phyloP scores from a whole-genome alignment of 371 early-diverging fungal species.

The Mucor circinelloides region DNA sequence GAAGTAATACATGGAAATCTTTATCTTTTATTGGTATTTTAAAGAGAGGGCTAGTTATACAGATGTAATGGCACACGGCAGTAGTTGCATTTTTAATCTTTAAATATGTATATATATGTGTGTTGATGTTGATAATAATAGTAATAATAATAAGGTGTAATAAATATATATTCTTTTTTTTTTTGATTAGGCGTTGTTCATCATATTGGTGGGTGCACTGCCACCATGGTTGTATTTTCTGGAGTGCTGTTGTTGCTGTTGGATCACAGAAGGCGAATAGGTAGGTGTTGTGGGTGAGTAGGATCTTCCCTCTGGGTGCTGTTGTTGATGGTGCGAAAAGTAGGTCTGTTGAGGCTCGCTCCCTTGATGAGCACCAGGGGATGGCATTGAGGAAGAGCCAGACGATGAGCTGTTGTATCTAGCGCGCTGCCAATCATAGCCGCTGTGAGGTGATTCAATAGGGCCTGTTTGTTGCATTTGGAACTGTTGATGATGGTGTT shows the following conservation, averaged over 20 bases:
- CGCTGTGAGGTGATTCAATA: conserved; percentile 16
- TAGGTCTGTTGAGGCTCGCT: conserved; percentile 11
- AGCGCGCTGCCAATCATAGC: conserved; percentile 27
- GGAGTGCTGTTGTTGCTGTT: background rate
- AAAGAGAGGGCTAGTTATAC: background rate
- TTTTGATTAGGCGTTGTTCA: conserved; percentile 7
- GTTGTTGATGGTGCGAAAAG: background rate
- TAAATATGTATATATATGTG: background rate
- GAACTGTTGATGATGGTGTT: conserved; percentile 6
- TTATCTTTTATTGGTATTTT: background rate
- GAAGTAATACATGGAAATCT: no score
- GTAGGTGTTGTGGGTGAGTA: conserved; percentile 21
- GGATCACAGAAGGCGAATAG: conserved; percentile 1
- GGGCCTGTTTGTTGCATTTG: conserved; percentile 19
- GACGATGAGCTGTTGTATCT: conserved; percentile 27
- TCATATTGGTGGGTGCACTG: conserved; percentile 6
- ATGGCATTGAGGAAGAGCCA: conserved; percentile 25
- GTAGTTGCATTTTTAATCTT: background rate
- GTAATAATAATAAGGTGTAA: background rate
- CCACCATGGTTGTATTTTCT: conserved; percentile 16
- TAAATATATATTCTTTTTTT: conserved; percentile 11
- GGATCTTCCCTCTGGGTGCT: background rate
- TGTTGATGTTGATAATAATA: background rate
- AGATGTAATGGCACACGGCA: background rate
- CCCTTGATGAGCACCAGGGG: conserved; percentile 15